Conservation (phyloP, 2,329 filamentous ascomycete genomes). For the Paraphaeosphaeria minitans region DNA sequence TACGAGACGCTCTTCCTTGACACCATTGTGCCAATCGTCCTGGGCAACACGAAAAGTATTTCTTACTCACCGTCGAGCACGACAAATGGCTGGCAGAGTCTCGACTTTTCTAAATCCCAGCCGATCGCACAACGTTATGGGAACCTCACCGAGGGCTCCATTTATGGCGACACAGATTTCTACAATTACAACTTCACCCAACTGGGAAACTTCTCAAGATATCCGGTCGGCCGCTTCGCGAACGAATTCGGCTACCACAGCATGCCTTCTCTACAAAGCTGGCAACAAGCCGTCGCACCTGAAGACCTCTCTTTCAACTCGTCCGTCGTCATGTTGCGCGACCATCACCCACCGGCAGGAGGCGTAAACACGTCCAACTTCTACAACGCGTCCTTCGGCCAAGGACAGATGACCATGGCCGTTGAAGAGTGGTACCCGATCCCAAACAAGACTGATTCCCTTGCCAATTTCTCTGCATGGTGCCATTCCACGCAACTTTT, state of each 20-base stretch:
- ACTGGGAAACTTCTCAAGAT: constrained; percentile 61
- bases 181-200: constrained; percentile 62
- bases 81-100: constrained; percentile 61
- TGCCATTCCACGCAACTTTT: constrained; percentile 67
- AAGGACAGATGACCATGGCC: constrained; percentile 64
- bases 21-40: constrained; percentile 61
- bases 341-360: constrained; percentile 63
- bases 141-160: constrained; percentile 57
- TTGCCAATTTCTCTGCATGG: constrained; percentile 67
- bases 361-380: constrained; percentile 55
- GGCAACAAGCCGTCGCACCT: constrained; percentile 59
- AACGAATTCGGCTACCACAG: constrained; percentile 69
- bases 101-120: constrained; percentile 59
- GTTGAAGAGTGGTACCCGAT: constrained; percentile 62
- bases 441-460: constrained; percentile 57
- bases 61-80: constrained; percentile 66
- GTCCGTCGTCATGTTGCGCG: constrained; percentile 59
- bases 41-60: constrained; percentile 63
- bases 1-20: constrained; percentile 65
- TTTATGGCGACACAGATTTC: constrained; percentile 66
- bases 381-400: constrained; percentile 50
- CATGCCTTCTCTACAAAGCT: constrained; percentile 65
- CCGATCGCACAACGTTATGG: constrained; percentile 63
- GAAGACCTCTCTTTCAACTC: constrained; percentile 64
- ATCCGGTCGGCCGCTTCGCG: constrained; percentile 64